These are phyloP conservation scores for Cicer bijugum DNA, from an alignment of 306 rosid species.

Conservation along the genomic window DNA sequence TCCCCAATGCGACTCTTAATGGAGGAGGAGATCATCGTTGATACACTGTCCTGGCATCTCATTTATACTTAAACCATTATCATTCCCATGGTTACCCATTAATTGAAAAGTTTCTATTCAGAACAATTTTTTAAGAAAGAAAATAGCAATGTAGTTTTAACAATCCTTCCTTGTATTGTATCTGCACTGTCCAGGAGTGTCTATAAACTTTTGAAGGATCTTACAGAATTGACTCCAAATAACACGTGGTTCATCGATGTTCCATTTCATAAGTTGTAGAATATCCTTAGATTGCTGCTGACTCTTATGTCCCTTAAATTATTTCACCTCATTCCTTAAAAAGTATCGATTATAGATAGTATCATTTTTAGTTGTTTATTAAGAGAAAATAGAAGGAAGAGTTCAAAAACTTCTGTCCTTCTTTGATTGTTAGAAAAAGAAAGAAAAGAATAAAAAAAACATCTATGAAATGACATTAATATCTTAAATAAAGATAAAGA, in stretches of 20 bases:
- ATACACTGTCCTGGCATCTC: conserved; percentile 41
- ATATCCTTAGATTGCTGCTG: conserved; percentile 32
- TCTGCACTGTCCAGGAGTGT: conserved; percentile 31
- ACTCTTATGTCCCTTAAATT: conserved; percentile 3
- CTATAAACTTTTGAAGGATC: conserved; percentile 45
- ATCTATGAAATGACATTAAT: too few relatives aligned
- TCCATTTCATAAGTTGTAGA: conserved; percentile 34
- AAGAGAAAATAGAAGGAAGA: background rate
- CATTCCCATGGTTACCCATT: conserved; percentile 46
- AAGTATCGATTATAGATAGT: conserved; percentile 23
- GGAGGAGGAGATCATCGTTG: conserved; percentile 69
- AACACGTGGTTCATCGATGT: conserved; percentile 43
- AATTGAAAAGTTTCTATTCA: conserved; percentile 42
- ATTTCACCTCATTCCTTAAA: conserved; percentile 6
- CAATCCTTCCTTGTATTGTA: conserved; percentile 36
- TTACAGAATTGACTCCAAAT: conserved; percentile 46
- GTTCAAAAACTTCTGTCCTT: background rate
- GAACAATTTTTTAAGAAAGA: conserved; percentile 42
- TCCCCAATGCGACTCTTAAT: conserved; percentile 47
- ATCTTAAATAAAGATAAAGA: too few relatives aligned
- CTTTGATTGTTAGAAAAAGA: too few relatives aligned
- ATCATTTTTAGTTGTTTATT: background rate
- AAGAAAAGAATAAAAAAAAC: too few relatives aligned
- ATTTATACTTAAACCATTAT: conserved; percentile 44
- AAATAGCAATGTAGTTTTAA: conserved; percentile 41